Conservation (phyloP, 768 basidiomycete genomes). For the Crucibulum laeve region DNA sequence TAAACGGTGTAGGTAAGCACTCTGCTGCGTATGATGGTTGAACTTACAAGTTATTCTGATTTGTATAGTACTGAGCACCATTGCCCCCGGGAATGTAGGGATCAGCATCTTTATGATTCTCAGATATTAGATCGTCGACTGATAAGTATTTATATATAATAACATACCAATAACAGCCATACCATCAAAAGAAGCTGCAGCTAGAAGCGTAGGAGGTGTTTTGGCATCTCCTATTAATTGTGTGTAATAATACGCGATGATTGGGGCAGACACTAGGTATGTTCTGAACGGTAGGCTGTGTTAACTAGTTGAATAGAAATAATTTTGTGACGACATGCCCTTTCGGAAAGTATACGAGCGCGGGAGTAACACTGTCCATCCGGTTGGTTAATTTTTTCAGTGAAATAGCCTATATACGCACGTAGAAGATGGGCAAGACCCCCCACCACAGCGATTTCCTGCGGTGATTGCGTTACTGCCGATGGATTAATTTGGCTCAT, state of each 20-base stretch:
- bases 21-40: not conserved
- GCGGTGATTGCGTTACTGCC: conserved; percentile 64
- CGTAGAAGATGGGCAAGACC: conserved; percentile 58
- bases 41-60: conserved; percentile 67
- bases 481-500: not conserved
- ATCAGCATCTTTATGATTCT: conserved; percentile 60
- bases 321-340: conserved; percentile 39
- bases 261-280: conserved; percentile 64
- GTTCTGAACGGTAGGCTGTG: conserved; percentile 33
- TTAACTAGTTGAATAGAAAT: not conserved
- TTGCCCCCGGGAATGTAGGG: conserved; percentile 63
- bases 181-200: conserved; percentile 57
- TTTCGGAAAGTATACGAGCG: conserved; percentile 71
- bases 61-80: conserved; percentile 58
- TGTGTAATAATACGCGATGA: conserved; percentile 74
- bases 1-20: not conserved
- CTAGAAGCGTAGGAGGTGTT: conserved; percentile 62
- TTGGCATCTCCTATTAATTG: conserved; percentile 75
- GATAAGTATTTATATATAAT: not conserved
- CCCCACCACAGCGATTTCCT: conserved; percentile 61
- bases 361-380: conserved; percentile 53
- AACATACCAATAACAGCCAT: conserved; percentile 70
- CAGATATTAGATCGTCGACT: not conserved
- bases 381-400: conserved; percentile 1
- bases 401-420: conserved; percentile 17